Evolutionary conservation across 2,329 filamentous ascomycete species (phyloP).

Genomic region (Cytospora paraplurivora): DNA sequence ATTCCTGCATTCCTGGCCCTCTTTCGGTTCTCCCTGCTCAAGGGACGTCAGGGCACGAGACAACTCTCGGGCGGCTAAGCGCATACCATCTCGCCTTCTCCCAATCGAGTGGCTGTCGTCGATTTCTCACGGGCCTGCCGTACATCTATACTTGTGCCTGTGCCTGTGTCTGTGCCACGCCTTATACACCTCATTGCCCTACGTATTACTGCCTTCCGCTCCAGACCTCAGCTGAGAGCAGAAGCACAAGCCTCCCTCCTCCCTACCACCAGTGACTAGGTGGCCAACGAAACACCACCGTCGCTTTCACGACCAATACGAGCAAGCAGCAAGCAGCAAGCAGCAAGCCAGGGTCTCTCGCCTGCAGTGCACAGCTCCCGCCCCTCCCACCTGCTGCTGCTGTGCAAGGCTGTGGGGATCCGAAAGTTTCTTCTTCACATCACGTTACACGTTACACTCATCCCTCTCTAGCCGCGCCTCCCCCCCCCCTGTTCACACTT

Average conservation of each 20-base stretch:
- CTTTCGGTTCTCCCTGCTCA: neutral
- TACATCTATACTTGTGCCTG: neutral
- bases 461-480: constrained; percentile 7
- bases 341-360: constrained; percentile 7
- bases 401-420: constrained; percentile 13
- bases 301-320: neutral
- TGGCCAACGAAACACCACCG: neutral
- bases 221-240: constrained; percentile 1
- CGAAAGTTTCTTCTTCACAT: constrained; percentile 2
- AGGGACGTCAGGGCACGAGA: constrained; percentile 4
- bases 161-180: constrained; percentile 4
- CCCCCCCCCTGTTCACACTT: constrained; percentile 1
- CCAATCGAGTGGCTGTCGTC: constrained; percentile 12
- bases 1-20: constrained; percentile 18
- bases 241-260: neutral
- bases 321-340: constrained; percentile 11
- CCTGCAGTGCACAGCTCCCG: neutral
- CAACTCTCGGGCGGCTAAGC: constrained; percentile 19
- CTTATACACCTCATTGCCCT: constrained; percentile 4
- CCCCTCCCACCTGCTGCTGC: neutral
- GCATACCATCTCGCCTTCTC: constrained; percentile 17
- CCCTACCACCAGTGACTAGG: neutral
- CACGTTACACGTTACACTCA: constrained; percentile 6
- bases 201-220: neutral
- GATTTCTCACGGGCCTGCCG: constrained; percentile 2